phyloP scores from a whole-genome alignment of 768 basidiomycete genomes.

The Russula sp. region DNA sequence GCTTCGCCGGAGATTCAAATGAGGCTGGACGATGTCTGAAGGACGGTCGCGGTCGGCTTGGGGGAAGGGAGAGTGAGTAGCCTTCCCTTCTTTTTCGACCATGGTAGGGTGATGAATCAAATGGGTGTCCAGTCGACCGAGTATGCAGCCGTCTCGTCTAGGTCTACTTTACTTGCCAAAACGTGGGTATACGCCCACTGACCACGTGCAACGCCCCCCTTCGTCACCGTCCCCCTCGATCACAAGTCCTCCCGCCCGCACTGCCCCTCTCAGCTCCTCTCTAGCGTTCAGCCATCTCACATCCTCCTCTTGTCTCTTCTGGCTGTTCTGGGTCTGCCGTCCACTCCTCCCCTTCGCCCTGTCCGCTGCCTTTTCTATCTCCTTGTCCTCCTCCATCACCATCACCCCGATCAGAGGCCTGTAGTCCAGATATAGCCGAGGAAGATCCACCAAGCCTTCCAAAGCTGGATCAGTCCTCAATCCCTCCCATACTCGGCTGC shows the following conservation, averaged over 20 bases:
- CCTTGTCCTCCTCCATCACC: slow-evolving; percentile 54
- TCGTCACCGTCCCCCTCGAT: slow-evolving; percentile 6
- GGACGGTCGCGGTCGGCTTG: slow-evolving; percentile 17
- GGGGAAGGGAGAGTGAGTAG: slow-evolving; percentile 17
- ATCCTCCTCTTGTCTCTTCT: slow-evolving; percentile 47
- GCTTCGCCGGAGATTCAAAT: slow-evolving; percentile 20
- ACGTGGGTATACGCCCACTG: slow-evolving; percentile 11
- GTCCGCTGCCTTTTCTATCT: slow-evolving; percentile 28
- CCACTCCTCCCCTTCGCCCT: slow-evolving; percentile 23
- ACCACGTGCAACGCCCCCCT: slow-evolving; percentile 10
- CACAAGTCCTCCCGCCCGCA: slow-evolving; percentile 19
- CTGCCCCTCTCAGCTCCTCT: slow-evolving; percentile 26
- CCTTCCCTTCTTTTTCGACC: slow-evolving; percentile 21
- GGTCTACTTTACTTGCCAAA: neutral
- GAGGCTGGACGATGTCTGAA: slow-evolving; percentile 19
- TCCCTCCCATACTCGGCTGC: slow-evolving; percentile 29
- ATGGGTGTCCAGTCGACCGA: neutral
- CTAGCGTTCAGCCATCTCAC: slow-evolving; percentile 37
- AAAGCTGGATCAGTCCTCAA: slow-evolving; percentile 41
- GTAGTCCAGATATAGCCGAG: slow-evolving; percentile 56
- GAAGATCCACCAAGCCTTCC: slow-evolving; percentile 29
- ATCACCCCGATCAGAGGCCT: slow-evolving; percentile 60
- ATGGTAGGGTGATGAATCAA: slow-evolving; percentile 15
- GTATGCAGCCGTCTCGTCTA: neutral
- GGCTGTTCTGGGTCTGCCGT: slow-evolving; percentile 54